Evolutionary conservation across 1,139 yeast species (phyloP), one percentile per base, ranked within the genome.

Genomic region (Sugiyamaella novakii): DNA sequence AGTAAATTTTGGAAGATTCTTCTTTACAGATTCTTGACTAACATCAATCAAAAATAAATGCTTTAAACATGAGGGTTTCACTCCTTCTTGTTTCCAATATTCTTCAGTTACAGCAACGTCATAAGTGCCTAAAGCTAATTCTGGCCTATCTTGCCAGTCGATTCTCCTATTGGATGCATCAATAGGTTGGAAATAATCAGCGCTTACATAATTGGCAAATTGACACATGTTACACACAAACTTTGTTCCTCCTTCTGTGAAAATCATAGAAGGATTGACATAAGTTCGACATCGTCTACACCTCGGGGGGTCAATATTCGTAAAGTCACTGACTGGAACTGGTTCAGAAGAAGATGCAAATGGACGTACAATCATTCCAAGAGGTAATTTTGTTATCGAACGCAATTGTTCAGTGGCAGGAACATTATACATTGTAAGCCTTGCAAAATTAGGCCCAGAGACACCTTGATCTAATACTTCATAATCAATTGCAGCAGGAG

Each of bases 211-310:
- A 61, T 84, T 86, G 50, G 88, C 79, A 59, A 86, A 87, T 54
- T 82, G 84, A 70, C 99, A 92, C 62, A 92, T 80, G 67, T 92
- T 92, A 72, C 99, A 92, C 21, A 80, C 75, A 67, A 87, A 86
- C 53, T 72, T 74, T 38, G 83, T 80, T 36, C 83, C 83, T 45
- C 76, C 78, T 7, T 81, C 76, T 58, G 84, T 83, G 58, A 81
- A 72, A 25, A 65, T 83, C 83, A 87, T 85, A 14, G 83, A 79
- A 2, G 98, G 95, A 64, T 92, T 92, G 57, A 89, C 76, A 66
- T 89, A 92, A 1, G 96, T 79, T 52, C 97, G 79, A 69, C 99
- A 92, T 52, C 98, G 82, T 57, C 81, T 79, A 69, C 98, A 92
- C 60, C 99, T 78, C 30, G 95, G 83, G 0, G 96, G 96, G 0